Base-by-base conservation (phyloP, 164 flowering plant genomes). In the Macadamia tetraphylla region DNA sequence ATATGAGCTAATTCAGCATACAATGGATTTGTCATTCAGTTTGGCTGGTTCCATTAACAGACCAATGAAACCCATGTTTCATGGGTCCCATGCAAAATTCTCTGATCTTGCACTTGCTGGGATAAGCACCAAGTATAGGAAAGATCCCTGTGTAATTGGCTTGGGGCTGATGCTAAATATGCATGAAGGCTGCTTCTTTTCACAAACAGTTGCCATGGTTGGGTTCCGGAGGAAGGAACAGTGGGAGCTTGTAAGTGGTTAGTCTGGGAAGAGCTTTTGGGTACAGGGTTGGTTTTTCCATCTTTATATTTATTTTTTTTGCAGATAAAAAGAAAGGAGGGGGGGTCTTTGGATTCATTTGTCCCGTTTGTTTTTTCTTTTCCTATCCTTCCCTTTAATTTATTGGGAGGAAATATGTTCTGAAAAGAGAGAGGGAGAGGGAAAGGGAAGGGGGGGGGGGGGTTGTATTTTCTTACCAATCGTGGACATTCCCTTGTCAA, bases 351-450 rank as follows among this genome's bases (percentile, higher is more conserved):
- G 17, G 17, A 53, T 53, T 53, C 57, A 17, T 53, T 17, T 11
- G 13, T 11, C 18, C 57, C 6, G 3, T 53, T 53, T 14, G 5
- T 49, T 49, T 14, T 49, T 49, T 49, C 8, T 53, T 53, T 17
- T 35, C 57, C 18, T 17, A 13, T 14, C 15, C 17, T 1, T 14
- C 14, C 3, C 15, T 53, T 17, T 53, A 2, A 2, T 35, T 35
- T 35, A 35, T 53, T 53, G 18, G 18, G 57, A 49, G 15, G 3
- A 3, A 14, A 10, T 94, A 91, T 79, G 40, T 35, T 35, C 40
- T 35, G 14, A 10, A 35, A 5, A 35, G 11, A 1, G 51, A 23
- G 23, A 23, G 23, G 5, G 40, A 5, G 40, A 35, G 40, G 5
- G 40, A 2, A 5, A 35, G 40, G 40, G 40, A 5, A 5, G 40